Percentiles rank a stretch among this genome's conserved stretches.
Conservation (phyloP, 768 basidiomycete species). For the Hemileccinum impolitum region DNA sequence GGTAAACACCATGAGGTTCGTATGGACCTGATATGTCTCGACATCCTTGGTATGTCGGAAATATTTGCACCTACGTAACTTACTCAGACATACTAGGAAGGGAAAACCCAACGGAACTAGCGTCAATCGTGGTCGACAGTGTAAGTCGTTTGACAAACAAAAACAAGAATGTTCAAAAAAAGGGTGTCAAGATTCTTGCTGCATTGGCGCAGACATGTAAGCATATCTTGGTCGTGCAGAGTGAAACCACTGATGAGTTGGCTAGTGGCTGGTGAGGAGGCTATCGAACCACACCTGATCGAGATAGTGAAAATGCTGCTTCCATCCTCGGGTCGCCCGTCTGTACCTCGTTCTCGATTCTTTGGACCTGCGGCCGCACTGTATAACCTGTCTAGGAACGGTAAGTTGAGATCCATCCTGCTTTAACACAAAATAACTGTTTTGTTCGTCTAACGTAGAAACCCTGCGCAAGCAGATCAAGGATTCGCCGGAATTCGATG, state of each 20-base stretch:
- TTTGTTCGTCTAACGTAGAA: not conserved
- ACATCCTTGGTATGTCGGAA: not conserved
- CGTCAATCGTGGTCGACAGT: not conserved
- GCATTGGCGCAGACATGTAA: constrained; percentile 5
- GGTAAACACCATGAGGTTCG: constrained; percentile 1
- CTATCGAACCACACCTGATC: not conserved
- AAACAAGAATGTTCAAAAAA: not conserved
- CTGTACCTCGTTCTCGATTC: not conserved
- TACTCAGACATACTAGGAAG: not conserved
- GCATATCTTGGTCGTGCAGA: not conserved
- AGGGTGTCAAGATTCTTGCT: constrained; percentile 1
- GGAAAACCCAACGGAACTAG: not conserved
- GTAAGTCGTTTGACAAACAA: not conserved
- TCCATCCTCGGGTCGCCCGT: not conserved
- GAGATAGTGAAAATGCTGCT: constrained; percentile 5
- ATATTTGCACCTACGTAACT: not conserved
- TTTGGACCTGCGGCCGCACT: not conserved
- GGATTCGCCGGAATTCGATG: not conserved
- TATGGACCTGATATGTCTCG: constrained; percentile 2
- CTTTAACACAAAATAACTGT: not conserved
- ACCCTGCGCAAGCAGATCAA: not conserved
- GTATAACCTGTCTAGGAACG: constrained; percentile 4
- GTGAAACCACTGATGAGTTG: not conserved
- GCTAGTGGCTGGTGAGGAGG: not conserved
- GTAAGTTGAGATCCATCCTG: not conserved